phyloP scores from a whole-genome alignment of 1,284 basidiomycete species.

The Cryptococcus sp. region DNA sequence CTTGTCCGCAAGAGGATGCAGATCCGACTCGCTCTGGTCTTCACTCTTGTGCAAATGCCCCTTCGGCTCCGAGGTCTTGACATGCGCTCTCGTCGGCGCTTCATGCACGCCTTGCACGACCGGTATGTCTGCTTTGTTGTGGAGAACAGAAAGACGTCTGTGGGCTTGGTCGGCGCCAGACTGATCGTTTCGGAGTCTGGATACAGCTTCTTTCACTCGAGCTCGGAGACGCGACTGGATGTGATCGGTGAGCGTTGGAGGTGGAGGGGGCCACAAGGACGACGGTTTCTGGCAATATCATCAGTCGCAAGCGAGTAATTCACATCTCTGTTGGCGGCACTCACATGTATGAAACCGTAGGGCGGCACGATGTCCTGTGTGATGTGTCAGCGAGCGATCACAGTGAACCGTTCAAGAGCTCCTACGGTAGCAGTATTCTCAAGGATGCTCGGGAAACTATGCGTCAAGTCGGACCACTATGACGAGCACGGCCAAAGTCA shows the following conservation, averaged over 20 bases:
- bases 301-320: constrained; percentile 58
- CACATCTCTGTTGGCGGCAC: constrained; percentile 34
- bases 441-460: constrained; percentile 85
- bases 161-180: background rate
- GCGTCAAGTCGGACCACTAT: constrained; percentile 74
- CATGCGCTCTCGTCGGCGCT: constrained; percentile 13
- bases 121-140: background rate
- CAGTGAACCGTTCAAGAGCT: background rate
- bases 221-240: constrained; percentile 67
- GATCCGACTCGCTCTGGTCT: constrained; percentile 17
- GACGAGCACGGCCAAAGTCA: background rate
- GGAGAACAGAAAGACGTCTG: background rate
- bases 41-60: constrained; percentile 9
- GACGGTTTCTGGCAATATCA: constrained; percentile 71
- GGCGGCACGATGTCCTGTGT: constrained; percentile 68
- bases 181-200: constrained; percentile 32
- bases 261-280: constrained; percentile 86
- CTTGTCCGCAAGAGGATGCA: constrained; percentile 31
- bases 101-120: constrained; percentile 1
- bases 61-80: constrained; percentile 15
- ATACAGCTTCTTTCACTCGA: constrained; percentile 65
- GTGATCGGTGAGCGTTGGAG: constrained; percentile 66
- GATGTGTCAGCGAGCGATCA: constrained; percentile 2
- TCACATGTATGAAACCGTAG: constrained; percentile 53
- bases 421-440: constrained; percentile 77